A percentile compares a stretch with the other conserved stretches of the same genome.
Conservation (phyloP, 805 yeast species). For the Saccharomycopsis selenospora region DNA sequence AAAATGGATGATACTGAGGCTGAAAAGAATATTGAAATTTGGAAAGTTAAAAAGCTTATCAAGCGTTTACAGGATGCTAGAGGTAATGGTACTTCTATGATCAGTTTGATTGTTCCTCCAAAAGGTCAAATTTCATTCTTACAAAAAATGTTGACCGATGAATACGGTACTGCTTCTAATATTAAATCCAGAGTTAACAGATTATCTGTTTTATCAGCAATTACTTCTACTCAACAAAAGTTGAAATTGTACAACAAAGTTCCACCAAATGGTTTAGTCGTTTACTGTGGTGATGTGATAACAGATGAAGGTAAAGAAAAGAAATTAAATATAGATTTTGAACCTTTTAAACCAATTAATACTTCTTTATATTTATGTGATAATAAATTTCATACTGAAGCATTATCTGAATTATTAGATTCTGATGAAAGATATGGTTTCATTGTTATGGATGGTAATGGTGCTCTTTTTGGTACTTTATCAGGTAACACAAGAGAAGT, state of each 20-base stretch:
- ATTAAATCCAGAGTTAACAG: slow-evolving; percentile 97
- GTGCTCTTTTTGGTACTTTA: slow-evolving; percentile 89
- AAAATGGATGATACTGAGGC: slow-evolving; percentile 53
- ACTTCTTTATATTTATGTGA: slow-evolving; percentile 95
- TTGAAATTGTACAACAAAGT: slow-evolving; percentile 81
- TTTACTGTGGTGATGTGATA: slow-evolving; percentile 97
- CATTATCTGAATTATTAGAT: slow-evolving; percentile 86
- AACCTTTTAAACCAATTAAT: slow-evolving; percentile 98
- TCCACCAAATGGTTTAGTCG: slow-evolving; percentile 91
- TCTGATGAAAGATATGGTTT: slow-evolving; percentile 96
- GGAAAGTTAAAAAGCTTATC: slow-evolving; percentile 96
- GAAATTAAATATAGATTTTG: slow-evolving; percentile 93
- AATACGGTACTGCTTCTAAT: slow-evolving; percentile 97
- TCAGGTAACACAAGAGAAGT: slow-evolving; percentile 97
- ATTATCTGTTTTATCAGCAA: slow-evolving; percentile 89
- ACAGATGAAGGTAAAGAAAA: slow-evolving; percentile 97
- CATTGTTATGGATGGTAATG: slow-evolving; percentile 99
- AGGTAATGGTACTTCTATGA: slow-evolving; percentile 99
- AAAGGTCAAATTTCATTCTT: slow-evolving; percentile 83
- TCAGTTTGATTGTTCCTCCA: slow-evolving; percentile 92
- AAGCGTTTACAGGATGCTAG: slow-evolving; percentile 83
- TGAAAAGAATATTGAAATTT: slow-evolving; percentile 95
- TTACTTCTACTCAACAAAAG: slow-evolving; percentile 96
- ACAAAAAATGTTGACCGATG: slow-evolving; percentile 92
- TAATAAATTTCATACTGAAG: slow-evolving; percentile 97